Evolutionary conservation across 2,329 filamentous ascomycete genomes (phyloP).

Genomic region (Microdochium trichocladiopsis): DNA sequence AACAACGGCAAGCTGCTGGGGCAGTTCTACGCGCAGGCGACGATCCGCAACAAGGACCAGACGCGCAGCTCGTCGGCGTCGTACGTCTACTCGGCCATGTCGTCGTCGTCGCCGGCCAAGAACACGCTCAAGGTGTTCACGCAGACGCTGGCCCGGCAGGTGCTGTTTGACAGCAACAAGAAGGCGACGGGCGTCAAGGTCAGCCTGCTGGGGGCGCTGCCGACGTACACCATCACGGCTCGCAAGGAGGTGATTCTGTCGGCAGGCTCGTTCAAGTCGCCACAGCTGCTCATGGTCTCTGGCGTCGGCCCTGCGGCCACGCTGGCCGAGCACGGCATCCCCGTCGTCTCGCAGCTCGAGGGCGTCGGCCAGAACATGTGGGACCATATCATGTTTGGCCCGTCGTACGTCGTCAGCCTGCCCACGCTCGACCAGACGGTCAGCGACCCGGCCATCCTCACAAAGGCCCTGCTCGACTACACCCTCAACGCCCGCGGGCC

Average conservation of each 20-base stretch:
- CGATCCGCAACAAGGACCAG: constrained; percentile 17
- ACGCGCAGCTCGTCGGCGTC: constrained; percentile 26
- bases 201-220: constrained; percentile 7
- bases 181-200: constrained; percentile 21
- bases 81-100: constrained; percentile 17
- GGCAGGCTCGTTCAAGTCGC: constrained; percentile 29
- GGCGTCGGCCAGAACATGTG: constrained; percentile 56
- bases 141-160: constrained; percentile 31
- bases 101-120: constrained; percentile 7
- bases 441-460: constrained; percentile 13
- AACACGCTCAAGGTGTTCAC: constrained; percentile 29
- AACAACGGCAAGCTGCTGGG: constrained; percentile 33
- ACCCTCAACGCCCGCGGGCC: constrained; percentile 16
- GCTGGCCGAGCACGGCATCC: constrained; percentile 32
- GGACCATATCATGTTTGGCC: constrained; percentile 35
- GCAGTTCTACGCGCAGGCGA: constrained; percentile 20
- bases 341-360: constrained; percentile 43
- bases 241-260: constrained; percentile 30
- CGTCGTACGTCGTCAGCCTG: constrained; percentile 24
- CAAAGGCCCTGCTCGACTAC: constrained; percentile 13
- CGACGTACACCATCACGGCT: constrained; percentile 14
- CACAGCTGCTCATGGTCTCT: constrained; percentile 31
- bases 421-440: constrained; percentile 18
- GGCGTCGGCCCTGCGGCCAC: constrained; percentile 26
- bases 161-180: constrained; percentile 33